Evolutionary conservation across 257 asterid genomes (phyloP).

Genomic region (Solanum gandarillasii): DNA sequence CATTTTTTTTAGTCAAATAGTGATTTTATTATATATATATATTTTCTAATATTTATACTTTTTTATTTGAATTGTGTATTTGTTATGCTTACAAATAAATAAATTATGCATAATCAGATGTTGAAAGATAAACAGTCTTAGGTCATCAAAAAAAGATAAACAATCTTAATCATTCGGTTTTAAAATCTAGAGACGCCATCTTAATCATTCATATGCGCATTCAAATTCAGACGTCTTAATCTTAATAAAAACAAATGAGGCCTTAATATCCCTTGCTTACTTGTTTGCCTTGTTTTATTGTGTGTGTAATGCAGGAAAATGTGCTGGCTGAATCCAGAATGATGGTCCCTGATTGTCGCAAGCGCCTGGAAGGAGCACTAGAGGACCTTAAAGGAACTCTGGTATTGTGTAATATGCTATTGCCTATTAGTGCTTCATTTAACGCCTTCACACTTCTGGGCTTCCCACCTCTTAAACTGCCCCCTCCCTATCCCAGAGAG

Average conservation of each 20-base stretch:
- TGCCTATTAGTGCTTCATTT: background rate
- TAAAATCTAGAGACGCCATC: background rate
- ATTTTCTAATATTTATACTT: no score
- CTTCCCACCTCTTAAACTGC: background rate
- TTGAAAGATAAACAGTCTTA: background rate
- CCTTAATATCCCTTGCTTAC: background rate
- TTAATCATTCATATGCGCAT: background rate
- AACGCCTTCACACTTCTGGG: background rate
- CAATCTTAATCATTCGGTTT: background rate
- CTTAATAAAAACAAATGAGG: background rate
- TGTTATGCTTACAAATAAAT: background rate
- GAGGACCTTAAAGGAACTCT: constrained; percentile 62
- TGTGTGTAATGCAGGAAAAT: constrained; percentile 46
- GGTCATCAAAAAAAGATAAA: background rate
- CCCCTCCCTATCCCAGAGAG: background rate
- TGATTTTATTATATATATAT: background rate
- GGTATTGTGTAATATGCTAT: constrained; percentile 26
- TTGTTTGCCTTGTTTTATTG: background rate
- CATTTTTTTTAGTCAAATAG: background rate
- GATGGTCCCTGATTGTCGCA: constrained; percentile 93
- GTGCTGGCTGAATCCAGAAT: constrained; percentile 90
- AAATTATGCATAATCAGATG: background rate
- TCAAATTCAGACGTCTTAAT: background rate
- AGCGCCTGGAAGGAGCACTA: constrained; percentile 72
- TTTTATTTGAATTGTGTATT: no score